Evolutionary conservation across 1,139 yeast genomes (phyloP).

Genomic region (Pichiaceae sp.): DNA sequence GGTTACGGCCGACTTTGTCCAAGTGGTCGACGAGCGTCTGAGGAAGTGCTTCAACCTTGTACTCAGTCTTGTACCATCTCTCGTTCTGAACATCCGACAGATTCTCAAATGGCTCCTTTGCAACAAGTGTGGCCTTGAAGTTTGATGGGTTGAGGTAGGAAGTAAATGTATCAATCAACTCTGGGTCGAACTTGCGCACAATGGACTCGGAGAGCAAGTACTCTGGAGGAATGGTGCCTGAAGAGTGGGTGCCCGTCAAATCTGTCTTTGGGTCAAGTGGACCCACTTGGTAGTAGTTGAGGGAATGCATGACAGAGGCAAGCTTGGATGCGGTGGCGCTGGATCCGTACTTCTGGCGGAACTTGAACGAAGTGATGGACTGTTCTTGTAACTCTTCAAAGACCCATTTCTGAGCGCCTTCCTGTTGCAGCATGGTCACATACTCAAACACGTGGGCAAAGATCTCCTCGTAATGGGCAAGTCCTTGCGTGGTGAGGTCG

Average conservation of each 20-base stretch:
- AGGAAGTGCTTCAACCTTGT: slow-evolving; percentile 41
- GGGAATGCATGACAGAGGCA: slow-evolving; percentile 35
- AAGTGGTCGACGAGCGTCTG: slow-evolving; percentile 30
- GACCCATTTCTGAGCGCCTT: slow-evolving; percentile 55
- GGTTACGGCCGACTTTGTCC: slow-evolving; percentile 25
- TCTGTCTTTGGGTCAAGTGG: slow-evolving; percentile 35
- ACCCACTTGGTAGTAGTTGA: slow-evolving; percentile 18
- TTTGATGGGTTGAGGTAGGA: slow-evolving; percentile 46
- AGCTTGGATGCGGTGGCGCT: slow-evolving; percentile 43
- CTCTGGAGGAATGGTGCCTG: slow-evolving; percentile 50
- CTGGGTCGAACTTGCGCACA: slow-evolving; percentile 50
- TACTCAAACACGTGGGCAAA: slow-evolving; percentile 60
- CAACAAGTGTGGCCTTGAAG: slow-evolving; percentile 50
- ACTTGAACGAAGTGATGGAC: slow-evolving; percentile 40
- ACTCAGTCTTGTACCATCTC: slow-evolving; percentile 88
- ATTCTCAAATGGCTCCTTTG: slow-evolving; percentile 33
- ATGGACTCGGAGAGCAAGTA: slow-evolving; percentile 46
- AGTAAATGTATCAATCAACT: slow-evolving; percentile 43
- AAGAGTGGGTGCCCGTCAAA: slow-evolving; percentile 3
- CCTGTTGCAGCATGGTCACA: slow-evolving; percentile 44
- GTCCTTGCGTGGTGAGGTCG: slow-evolving; percentile 70
- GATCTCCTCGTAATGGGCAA: slow-evolving; percentile 55
- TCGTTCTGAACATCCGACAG: slow-evolving; percentile 35
- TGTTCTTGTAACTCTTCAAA: slow-evolving; percentile 42
- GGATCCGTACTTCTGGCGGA: slow-evolving; percentile 42